Conservation (phyloP, 1,139 yeast species). For the Candida dubliniensis region DNA sequence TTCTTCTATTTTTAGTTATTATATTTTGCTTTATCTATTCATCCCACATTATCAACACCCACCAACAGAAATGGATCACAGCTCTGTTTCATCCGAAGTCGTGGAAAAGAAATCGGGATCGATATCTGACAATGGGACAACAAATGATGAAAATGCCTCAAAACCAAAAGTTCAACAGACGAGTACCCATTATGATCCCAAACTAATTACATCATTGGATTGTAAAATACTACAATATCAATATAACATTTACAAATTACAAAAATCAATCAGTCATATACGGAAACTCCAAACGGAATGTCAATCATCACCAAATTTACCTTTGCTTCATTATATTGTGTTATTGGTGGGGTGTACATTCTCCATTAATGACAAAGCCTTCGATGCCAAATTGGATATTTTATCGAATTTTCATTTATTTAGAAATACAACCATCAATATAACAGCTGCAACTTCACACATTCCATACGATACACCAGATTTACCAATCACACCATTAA, state of each 20-base stretch:
- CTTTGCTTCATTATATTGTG: conserved; percentile 39
- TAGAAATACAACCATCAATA: conserved; percentile 29
- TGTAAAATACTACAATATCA: conserved; percentile 37
- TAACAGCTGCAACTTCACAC: conserved; percentile 40
- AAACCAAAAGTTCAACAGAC: not conserved
- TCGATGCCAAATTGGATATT: conserved; percentile 42
- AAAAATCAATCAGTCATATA: conserved; percentile 22
- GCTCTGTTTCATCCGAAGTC: too few species aligned
- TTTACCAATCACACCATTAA: conserved; percentile 27
- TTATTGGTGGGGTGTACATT: conserved; percentile 46
- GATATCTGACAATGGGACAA: too few species aligned
- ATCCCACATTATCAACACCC: too few species aligned
- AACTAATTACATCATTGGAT: conserved; percentile 14
- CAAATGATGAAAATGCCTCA: too few species aligned
- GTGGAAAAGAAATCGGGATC: too few species aligned
- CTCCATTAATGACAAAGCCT: conserved; percentile 49
- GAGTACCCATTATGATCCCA: conserved; percentile 4
- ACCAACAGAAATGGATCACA: too few species aligned
- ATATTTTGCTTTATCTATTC: too few species aligned
- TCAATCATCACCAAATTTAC: conserved; percentile 14
- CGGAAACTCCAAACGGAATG: conserved; percentile 12
- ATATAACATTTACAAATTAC: conserved; percentile 38
- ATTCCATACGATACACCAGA: conserved; percentile 44
- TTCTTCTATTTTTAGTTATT: too few species aligned
- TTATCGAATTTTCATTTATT: conserved; percentile 42